Evolutionary conservation across 768 basidiomycete genomes (phyloP).

Genomic region (Russula olivacea): DNA sequence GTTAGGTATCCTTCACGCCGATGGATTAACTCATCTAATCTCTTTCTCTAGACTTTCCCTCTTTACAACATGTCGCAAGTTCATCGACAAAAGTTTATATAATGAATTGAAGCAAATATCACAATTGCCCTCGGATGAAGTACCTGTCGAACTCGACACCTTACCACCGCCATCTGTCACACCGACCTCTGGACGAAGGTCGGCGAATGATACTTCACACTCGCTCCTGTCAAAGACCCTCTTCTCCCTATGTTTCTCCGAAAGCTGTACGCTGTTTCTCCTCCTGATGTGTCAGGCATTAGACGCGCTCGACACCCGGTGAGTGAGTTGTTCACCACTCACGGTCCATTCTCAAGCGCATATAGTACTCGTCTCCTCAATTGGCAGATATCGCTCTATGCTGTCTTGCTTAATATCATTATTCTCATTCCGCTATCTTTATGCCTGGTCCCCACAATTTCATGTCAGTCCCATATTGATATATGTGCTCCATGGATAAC

Average conservation of each 20-base stretch:
- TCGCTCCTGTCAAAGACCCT: slow-evolving; percentile 49
- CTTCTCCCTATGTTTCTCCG: slow-evolving; percentile 69
- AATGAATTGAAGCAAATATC: slow-evolving; percentile 23
- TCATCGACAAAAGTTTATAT: slow-evolving; percentile 21
- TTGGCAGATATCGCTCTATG: slow-evolving; percentile 60
- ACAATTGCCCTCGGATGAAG: not conserved
- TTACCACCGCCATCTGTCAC: slow-evolving; percentile 18
- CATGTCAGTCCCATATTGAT: slow-evolving; percentile 20
- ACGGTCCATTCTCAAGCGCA: not conserved
- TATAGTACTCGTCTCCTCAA: slow-evolving; percentile 56
- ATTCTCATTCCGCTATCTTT: slow-evolving; percentile 60
- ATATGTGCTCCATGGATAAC: not conserved
- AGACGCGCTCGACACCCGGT: slow-evolving; percentile 50
- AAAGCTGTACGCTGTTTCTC: slow-evolving; percentile 65
- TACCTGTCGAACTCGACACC: slow-evolving; percentile 14
- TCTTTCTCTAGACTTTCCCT: slow-evolving; percentile 13
- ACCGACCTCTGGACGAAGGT: slow-evolving; percentile 11
- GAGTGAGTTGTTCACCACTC: slow-evolving; percentile 26
- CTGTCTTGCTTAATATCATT: slow-evolving; percentile 57
- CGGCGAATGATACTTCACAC: slow-evolving; percentile 36
- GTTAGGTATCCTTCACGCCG: not conserved
- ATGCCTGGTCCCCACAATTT: slow-evolving; percentile 47
- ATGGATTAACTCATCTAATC: not conserved
- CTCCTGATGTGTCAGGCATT: slow-evolving; percentile 69
- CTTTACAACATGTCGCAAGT: slow-evolving; percentile 22